Base-by-base conservation (phyloP, 495 filamentous ascomycete species). In the Hypoxylon fragiforme region DNA sequence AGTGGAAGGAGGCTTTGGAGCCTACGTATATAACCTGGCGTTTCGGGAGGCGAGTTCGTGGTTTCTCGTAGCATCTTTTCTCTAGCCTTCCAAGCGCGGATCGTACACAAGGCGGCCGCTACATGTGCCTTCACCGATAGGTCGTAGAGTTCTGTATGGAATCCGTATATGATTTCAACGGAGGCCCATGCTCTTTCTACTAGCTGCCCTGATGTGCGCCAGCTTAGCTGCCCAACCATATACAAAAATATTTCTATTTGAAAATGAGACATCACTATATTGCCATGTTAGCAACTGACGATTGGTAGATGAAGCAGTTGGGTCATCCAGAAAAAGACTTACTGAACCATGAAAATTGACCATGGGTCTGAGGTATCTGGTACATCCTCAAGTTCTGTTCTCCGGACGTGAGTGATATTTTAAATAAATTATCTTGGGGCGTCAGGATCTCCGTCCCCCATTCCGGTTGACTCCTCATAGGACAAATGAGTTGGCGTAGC, bases 211-310 rank as follows among this genome's bases (percentile, higher is more conserved):
- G 73, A 71, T 1, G 70, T 77, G 16, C 78, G 77, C 32, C 69
- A 63, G 28, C 73, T 72, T 15, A 84, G 71, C 48, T 83, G 78
- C 24, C 73, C 77, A 1, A 77, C 62, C 49, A 81, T 64, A 60
- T 77, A 83, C 40, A 79, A 69, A 49, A 81, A 79, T 12, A 79
- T 64, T 52, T 80, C 78, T 20, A 78, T 51, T 44, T 81, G 79
- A 48, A 81, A 78, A 50, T 81, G 73, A 7, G 70, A 57, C 15
- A 63, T 57, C 59, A 68, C 65, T 68, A n/a, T 30, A 16, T 4
- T 28, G 4, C n/a, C 16, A 15, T 12, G 32, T 65, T 56, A 65
- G 62, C 26, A 35, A 35, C 7, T 20, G 1, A 19, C 12, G n/a
- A n/a, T n/a, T n/a, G n/a, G n/a, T n/a, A n/a, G n/a, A n/a, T n/a